A percentile compares a stretch with the other conserved stretches of the same genome.
Evolutionary conservation across 129 eudicot genomes (phyloP).

Genomic region (Centaurea solstitialis): DNA sequence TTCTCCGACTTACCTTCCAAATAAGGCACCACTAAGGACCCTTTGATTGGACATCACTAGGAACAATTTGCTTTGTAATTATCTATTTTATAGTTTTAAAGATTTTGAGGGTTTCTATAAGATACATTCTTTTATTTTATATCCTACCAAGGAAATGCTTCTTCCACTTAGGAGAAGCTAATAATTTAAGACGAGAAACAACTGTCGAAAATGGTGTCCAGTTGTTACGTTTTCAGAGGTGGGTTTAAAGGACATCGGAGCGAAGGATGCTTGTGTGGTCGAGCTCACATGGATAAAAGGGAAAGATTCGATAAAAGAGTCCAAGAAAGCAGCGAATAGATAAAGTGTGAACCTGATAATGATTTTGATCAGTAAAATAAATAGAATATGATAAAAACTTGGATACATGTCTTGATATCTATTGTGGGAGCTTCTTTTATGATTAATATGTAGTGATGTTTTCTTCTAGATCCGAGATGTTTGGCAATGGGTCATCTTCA

Average conservation of each 20-base stretch:
- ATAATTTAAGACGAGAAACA: not conserved
- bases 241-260: not conserved
- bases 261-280: not conserved
- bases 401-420: not conserved
- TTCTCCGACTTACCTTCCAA: not conserved
- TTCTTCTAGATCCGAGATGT: not conserved
- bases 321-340: not conserved
- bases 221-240: slow-evolving; percentile 1
- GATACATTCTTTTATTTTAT: slow-evolving; percentile 28
- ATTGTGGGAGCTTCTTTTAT: too few species aligned
- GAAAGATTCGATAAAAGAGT: not conserved
- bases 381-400: not conserved
- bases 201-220: slow-evolving; percentile 10
- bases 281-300: slow-evolving; percentile 11
- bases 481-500: not conserved
- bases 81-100: slow-evolving; percentile 9
- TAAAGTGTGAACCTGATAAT: not conserved
- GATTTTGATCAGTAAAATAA: not conserved
- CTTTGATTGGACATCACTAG: slow-evolving; percentile 22
- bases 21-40: not conserved
- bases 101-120: slow-evolving; percentile 16
- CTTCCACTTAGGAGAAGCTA: slow-evolving; percentile 22
- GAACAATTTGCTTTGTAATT: not conserved
- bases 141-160: slow-evolving; percentile 24
- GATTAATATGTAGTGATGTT: not conserved